Conservation (phyloP, 768 basidiomycete genomes). For the Porphyrellus cyaneotinctus region DNA sequence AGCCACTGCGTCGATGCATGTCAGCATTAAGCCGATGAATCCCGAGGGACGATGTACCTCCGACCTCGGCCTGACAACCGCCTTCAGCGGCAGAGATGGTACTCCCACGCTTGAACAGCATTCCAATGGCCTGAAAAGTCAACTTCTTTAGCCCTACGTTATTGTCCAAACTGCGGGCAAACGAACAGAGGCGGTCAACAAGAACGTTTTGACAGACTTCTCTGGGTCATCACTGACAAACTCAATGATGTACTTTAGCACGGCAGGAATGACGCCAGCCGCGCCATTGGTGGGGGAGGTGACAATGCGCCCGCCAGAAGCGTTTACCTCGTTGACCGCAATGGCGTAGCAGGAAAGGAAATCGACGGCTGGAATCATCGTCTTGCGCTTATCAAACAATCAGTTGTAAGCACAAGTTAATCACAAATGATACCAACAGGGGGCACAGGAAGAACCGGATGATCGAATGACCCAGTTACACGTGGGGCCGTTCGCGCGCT, state of each 20-base stretch:
- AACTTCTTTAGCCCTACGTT: conserved; percentile 5
- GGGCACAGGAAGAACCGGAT: conserved; percentile 75
- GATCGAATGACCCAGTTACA: conserved; percentile 76
- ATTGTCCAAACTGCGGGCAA: background rate
- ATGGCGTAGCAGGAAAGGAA: conserved; percentile 93
- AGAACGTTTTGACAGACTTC: conserved; percentile 82
- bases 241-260: conserved; percentile 86
- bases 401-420: background rate
- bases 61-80: conserved; percentile 93
- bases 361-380: conserved; percentile 89
- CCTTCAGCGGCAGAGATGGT: conserved; percentile 97
- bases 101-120: conserved; percentile 96
- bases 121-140: conserved; percentile 68
- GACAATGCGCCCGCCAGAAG: conserved; percentile 88
- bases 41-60: conserved; percentile 46
- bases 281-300: conserved; percentile 94
- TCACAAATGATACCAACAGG: conserved; percentile 49
- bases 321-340: conserved; percentile 94
- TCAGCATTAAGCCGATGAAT: background rate
- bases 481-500: conserved; percentile 24
- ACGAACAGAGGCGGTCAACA: conserved; percentile 81
- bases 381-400: conserved; percentile 53
- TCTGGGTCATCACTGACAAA: conserved; percentile 91
- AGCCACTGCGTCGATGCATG: conserved; percentile 53
- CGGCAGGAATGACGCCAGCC: conserved; percentile 89